phyloP scores from a whole-genome alignment of 176 grass and related monocot species.

The Microstegium vimineum region DNA sequence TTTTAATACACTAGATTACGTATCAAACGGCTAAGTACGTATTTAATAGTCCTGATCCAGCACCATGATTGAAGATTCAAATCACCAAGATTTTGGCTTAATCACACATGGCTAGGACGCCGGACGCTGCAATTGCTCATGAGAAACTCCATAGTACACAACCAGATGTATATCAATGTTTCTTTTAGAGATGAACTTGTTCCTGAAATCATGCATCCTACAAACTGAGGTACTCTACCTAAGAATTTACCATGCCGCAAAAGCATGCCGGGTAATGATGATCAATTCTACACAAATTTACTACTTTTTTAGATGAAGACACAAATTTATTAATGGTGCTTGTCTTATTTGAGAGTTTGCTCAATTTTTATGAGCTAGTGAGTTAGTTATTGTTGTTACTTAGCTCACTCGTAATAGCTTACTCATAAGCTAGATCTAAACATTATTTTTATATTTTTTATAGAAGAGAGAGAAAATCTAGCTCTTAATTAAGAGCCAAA shows the following conservation, averaged over 20 bases:
- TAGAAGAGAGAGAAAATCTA: no score
- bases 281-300: background rate
- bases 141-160: background rate
- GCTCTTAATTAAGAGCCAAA: no score
- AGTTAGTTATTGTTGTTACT: background rate
- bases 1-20: slow-evolving; percentile 26
- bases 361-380: background rate
- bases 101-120: background rate
- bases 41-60: slow-evolving; percentile 30
- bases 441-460: no score
- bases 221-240: background rate
- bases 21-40: slow-evolving; percentile 15
- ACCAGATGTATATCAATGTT: background rate
- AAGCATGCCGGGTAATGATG: background rate
- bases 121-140: background rate
- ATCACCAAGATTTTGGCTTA: slow-evolving; percentile 1
- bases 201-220: background rate
- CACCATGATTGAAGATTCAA: slow-evolving; percentile 10
- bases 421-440: no score
- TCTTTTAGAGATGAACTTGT: background rate
- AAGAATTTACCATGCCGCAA: background rate
- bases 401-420: no score
- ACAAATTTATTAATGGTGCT: background rate
- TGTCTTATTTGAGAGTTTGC: background rate
- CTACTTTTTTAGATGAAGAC: background rate